Conservation (phyloP, 108 stramenopile genomes). For the Parietichytrium sp. region DNA sequence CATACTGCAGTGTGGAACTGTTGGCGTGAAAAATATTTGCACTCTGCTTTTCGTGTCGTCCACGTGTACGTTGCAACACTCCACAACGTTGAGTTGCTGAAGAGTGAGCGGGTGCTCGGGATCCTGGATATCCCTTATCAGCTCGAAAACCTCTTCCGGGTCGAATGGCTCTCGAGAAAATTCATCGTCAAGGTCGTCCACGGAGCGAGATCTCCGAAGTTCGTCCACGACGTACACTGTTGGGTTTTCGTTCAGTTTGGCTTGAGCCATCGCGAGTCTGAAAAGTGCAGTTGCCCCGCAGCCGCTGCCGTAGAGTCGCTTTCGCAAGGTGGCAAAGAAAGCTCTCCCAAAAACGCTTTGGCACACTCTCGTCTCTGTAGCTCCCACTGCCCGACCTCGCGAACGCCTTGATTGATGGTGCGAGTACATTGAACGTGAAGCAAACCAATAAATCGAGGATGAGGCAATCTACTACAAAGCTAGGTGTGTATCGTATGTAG, state of each 20-base stretch:
- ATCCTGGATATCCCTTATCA: slow-evolving; percentile 93
- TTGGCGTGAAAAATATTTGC: slow-evolving; percentile 66
- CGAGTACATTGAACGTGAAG: too few relatives aligned
- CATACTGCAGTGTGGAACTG: slow-evolving; percentile 98
- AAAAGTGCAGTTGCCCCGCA: neutral
- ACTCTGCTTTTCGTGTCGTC: slow-evolving; percentile 44
- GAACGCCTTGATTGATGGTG: too few relatives aligned
- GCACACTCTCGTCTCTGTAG: too few relatives aligned
- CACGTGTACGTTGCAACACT: slow-evolving; percentile 71
- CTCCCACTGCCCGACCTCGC: too few relatives aligned
- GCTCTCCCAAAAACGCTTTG: too few relatives aligned
- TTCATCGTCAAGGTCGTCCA: slow-evolving; percentile 44
- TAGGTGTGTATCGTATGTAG: too few relatives aligned
- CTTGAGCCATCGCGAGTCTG: neutral
- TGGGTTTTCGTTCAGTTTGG: slow-evolving; percentile 48
- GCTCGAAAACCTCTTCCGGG: slow-evolving; percentile 87
- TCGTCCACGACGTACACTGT: slow-evolving; percentile 42
- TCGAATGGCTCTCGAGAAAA: slow-evolving; percentile 48
- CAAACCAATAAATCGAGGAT: too few relatives aligned
- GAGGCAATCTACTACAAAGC: too few relatives aligned
- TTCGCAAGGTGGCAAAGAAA: too few relatives aligned
- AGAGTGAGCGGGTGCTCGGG: slow-evolving; percentile 96
- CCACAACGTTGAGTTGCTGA: slow-evolving; percentile 90
- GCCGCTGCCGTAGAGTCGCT: too few relatives aligned
- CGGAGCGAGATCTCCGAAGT: neutral